phyloP scores from a whole-genome alignment of 305 asterid genomes.

The Fraxinus ornus region DNA sequence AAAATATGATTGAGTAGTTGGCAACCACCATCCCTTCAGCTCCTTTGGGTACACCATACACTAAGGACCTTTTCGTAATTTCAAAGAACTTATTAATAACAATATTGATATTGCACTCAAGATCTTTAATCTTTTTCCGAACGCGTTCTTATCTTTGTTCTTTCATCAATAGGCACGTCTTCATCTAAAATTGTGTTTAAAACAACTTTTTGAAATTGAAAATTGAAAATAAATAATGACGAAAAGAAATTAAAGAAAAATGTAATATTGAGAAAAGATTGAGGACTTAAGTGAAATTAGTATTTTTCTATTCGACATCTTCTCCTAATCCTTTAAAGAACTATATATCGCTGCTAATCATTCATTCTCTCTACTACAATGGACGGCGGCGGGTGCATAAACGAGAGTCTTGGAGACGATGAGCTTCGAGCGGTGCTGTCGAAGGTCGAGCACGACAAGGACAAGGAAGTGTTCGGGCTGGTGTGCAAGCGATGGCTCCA shows the following conservation, averaged over 20 bases:
- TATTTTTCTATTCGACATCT: neutral
- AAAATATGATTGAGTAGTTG: neutral
- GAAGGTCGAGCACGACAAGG: slow-evolving; percentile 11
- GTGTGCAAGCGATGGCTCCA: slow-evolving; percentile 3
- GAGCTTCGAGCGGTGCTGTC: slow-evolving; percentile 16
- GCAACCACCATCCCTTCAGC: neutral
- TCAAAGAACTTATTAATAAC: neutral
- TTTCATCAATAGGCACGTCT: neutral
- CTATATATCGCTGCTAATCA: neutral
- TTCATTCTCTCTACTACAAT: neutral
- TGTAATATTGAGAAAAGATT: neutral
- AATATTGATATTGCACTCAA: neutral
- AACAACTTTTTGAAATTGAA: neutral
- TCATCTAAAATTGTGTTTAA: neutral
- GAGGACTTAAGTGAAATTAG: neutral
- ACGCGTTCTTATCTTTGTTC: neutral
- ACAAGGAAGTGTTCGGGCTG: slow-evolving; percentile 16
- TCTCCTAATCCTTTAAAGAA: neutral
- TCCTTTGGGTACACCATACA: neutral
- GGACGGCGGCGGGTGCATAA: slow-evolving; percentile 2
- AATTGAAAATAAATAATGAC: neutral
- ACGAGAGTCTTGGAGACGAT: slow-evolving; percentile 12
- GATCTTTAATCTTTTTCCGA: neutral
- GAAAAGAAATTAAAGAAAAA: neutral
- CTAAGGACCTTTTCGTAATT: neutral